Base-by-base conservation (phyloP, 768 basidiomycete genomes). In the Phaeotremella skinneri region DNA sequence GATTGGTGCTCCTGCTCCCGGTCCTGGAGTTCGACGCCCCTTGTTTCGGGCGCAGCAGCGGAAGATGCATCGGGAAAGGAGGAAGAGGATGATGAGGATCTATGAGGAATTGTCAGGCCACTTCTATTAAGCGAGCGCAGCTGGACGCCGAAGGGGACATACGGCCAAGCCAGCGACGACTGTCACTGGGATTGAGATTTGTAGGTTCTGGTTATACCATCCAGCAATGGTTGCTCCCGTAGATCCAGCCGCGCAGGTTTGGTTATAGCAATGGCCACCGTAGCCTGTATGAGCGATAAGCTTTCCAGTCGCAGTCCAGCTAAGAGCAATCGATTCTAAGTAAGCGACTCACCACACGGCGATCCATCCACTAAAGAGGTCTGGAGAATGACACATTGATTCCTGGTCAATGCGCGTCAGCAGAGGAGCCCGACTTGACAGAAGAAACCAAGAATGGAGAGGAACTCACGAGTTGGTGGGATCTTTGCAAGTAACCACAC, bases 401-500 rank as follows among this genome's bases (percentile, higher is more conserved):
- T 82, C 14, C 69, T 74, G 57, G n/a, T n/a, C 17, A 11, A 51
- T 29, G 2, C 16, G 21, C 16, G 26, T 54, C 49, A 65, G 57
- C 21, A 53, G 41, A 48, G 20, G n/a, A n/a, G n/a, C n/a, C n/a
- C n/a, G n/a, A n/a, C 21, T 48, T 43, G n/a, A 30, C 47, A 6
- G n/a, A 43, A 51, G 53, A 14, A 11, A 26, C 20, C 3, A 56
- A 26, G 5, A 30, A 52, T 6, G 20, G 31, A 11, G 11, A n/a
- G 30, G 1, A 3, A 62, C 69, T 58, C 45, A 68, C 66, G 82
- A 52, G 14, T 76, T 74, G 16, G 61, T 81, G 3, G 90, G 90
- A 77, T 88, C 86, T 72, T 85, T 82, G 74, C 90, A 94, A 2
- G 87, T 85, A 49, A 92, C 85, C 68, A 86, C 85, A 76, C 90